These are phyloP conservation scores for Tubosaeta sp. DNA, from an alignment of 768 basidiomycete genomes.

Conservation along the genomic window DNA sequence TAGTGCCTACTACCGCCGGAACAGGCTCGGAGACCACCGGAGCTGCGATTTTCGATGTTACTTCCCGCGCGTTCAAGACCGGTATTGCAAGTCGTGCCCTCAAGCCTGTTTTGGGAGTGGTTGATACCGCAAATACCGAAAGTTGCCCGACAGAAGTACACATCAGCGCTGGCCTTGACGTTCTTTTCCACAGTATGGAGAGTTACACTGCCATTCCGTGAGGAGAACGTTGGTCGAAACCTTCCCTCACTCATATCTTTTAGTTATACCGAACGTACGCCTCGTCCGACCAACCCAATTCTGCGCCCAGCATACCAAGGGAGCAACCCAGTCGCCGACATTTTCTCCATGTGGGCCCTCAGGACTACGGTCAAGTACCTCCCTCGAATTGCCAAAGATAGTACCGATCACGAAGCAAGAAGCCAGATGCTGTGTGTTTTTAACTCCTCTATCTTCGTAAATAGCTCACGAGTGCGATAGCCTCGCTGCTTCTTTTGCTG, in stretches of 20 bases:
- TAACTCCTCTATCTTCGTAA: not conserved
- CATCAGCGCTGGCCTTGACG: constrained; percentile 92
- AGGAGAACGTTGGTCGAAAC: constrained; percentile 19
- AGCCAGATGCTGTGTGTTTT: constrained; percentile 79
- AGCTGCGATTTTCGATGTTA: constrained; percentile 90
- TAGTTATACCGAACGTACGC: constrained; percentile 87
- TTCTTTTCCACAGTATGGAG: constrained; percentile 94
- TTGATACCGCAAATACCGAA: constrained; percentile 88
- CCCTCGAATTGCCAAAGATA: constrained; percentile 79
- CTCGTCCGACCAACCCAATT: constrained; percentile 87
- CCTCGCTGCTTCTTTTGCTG: constrained; percentile 89
- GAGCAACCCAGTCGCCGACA: constrained; percentile 90
- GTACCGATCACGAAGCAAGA: constrained; percentile 76
- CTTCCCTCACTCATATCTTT: constrained; percentile 5
- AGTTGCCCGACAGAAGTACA: constrained; percentile 89
- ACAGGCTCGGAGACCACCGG: constrained; percentile 96
- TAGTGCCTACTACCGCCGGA: constrained; percentile 74
- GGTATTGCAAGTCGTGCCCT: constrained; percentile 91
- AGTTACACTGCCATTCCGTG: constrained; percentile 93
- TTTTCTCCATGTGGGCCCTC: constrained; percentile 94
- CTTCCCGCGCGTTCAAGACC: constrained; percentile 91
- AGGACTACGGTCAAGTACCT: constrained; percentile 84
- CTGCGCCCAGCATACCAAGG: constrained; percentile 91
- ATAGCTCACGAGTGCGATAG: constrained; percentile 34
- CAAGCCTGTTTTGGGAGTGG: constrained; percentile 84